phyloP scores from a whole-genome alignment of 768 basidiomycete genomes.

The Lyophyllum atratum region DNA sequence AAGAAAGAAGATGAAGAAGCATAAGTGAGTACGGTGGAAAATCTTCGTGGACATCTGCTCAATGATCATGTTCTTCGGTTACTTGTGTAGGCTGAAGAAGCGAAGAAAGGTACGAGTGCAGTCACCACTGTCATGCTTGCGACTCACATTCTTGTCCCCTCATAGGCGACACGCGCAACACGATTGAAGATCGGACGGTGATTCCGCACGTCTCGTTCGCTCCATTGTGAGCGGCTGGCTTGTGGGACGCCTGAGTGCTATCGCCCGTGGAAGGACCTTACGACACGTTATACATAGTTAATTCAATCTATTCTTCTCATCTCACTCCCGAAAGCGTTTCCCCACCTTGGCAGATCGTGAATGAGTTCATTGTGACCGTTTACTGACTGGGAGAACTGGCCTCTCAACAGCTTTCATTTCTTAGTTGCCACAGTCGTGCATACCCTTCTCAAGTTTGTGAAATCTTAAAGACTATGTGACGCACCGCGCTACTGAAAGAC shows the following conservation, averaged over 20 bases:
- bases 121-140: neutral
- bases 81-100: constrained; percentile 75
- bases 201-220: constrained; percentile 5
- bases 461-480: too few species aligned
- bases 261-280: constrained; percentile 7
- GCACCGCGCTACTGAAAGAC: too few species aligned
- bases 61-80: constrained; percentile 4
- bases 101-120: constrained; percentile 71
- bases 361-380: too few species aligned
- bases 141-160: constrained; percentile 17
- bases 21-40: constrained; percentile 79
- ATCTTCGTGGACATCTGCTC: neutral
- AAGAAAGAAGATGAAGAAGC: constrained; percentile 95
- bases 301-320: constrained; percentile 15
- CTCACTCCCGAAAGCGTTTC: neutral
- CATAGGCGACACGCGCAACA: constrained; percentile 46
- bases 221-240: neutral
- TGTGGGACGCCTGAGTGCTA: neutral
- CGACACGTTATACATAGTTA: constrained; percentile 17
- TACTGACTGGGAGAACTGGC: too few species aligned
- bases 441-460: too few species aligned
- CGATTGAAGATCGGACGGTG: constrained; percentile 36
- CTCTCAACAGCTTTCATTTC: too few species aligned
- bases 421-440: too few species aligned
- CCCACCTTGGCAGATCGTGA: constrained; percentile 6